Base-by-base conservation (phyloP, 495 filamentous ascomycete species). In the Penicillium fimorum region DNA sequence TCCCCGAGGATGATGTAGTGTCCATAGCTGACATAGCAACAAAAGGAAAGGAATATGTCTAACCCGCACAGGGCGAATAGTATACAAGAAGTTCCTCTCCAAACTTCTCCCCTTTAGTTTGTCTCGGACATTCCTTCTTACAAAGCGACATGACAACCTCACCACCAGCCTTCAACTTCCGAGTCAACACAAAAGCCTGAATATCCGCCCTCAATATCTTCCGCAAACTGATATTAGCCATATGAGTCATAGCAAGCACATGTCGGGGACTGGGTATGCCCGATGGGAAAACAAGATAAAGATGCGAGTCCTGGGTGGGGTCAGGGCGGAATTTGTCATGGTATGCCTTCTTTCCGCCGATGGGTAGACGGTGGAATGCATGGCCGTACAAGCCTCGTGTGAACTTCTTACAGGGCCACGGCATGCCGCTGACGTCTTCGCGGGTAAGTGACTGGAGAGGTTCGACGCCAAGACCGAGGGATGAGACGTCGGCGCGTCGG, bases 311-410 rank as follows among this genome's bases (percentile, higher is more conserved):
- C 42, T 70, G 66, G 1, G 24, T 41, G 6, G 57, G 38, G 53
- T 77, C 73, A 0, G 76, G 73, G 2, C 63, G 63, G 32, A 73
- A 76, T 48, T 76, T 76, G 47, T 77, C 74, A 55, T 75, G 64
- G 42, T 76, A 76, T 0, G 68, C 73, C 58, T 72, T 76, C 65
- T 79, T 79, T 0, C 76, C 76, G 1, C 55, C 58, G 3, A 79
- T 60, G 0, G 70, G 72, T 3, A 76, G 56, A 4, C 70, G 61
- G 8, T 49, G 62, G 32, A 73, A 74, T 0, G 70, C 62, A 32
- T 59, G 63, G 0, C 51, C 51, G 47, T 76, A 71, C 30, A 74
- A 11, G 8, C 60, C 59, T 2, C 70, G 50, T 4, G 72, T 69
- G 1, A 76, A 46, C 12, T 49, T 58, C 13, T 64, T 65, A 10